phyloP scores from a whole-genome alignment of 169 alveolate genomes.

The Eimeria falciformis region DNA sequence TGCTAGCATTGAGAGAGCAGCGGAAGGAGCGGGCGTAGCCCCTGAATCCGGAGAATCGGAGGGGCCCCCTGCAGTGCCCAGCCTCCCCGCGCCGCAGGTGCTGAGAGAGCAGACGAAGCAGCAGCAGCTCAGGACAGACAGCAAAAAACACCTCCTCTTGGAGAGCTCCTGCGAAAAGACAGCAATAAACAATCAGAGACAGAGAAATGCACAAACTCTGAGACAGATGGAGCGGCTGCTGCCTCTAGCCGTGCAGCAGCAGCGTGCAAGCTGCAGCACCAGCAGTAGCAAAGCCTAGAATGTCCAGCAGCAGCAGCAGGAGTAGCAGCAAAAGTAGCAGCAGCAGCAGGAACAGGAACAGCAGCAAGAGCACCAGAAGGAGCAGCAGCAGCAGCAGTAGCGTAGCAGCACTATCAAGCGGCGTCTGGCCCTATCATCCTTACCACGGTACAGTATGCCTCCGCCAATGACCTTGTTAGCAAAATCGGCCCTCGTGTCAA shows the following conservation, averaged over 20 bases:
- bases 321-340: background rate
- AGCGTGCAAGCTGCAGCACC: background rate
- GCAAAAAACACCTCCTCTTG: constrained; percentile 70
- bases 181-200: background rate
- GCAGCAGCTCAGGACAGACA: constrained; percentile 66
- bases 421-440: background rate
- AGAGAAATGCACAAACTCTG: background rate
- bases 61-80: constrained; percentile 24
- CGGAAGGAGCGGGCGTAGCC: constrained; percentile 70
- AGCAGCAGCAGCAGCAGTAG: background rate
- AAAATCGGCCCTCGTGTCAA: constrained; percentile 63
- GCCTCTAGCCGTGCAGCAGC: background rate
- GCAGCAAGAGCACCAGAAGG: background rate
- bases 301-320: background rate
- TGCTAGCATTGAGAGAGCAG: constrained; percentile 27
- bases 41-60: constrained; percentile 31
- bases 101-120: constrained; percentile 52
- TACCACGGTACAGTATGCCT: constrained; percentile 70
- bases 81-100: constrained; percentile 40
- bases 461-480: constrained; percentile 76
- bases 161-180: constrained; percentile 34
- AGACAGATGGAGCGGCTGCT: background rate
- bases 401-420: background rate
- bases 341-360: background rate
- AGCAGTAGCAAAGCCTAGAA: background rate